Evolutionary conservation across 129 eudicot genomes (phyloP).

Genomic region (Centrapalus pauciflorus): DNA sequence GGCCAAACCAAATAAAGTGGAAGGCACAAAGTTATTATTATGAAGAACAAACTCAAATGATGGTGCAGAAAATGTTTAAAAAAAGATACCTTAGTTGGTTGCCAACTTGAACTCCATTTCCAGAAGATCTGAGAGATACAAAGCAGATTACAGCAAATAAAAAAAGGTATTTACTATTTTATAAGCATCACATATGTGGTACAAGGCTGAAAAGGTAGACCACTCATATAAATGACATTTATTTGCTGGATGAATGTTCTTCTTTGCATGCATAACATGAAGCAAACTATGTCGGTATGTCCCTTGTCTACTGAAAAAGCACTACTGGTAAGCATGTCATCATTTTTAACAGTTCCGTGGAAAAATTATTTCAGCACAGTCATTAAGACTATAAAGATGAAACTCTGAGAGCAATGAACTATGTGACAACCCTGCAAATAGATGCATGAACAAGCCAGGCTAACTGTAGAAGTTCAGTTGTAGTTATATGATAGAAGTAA

Average conservation of each 20-base stretch:
- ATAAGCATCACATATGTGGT: not conserved
- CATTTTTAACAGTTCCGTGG: not conserved
- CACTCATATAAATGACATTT: not conserved
- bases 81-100: slow-evolving; percentile 59
- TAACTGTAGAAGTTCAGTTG: not conserved
- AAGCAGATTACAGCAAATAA: not conserved
- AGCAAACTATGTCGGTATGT: not conserved
- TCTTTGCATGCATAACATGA: not conserved
- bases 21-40: not conserved
- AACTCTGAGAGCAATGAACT: not conserved
- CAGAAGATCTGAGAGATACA: slow-evolving; percentile 36
- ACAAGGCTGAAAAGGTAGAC: not conserved
- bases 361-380: not conserved
- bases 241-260: slow-evolving; percentile 1
- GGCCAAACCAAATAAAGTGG: not conserved
- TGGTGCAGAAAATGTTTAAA: not conserved
- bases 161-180: not conserved
- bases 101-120: slow-evolving; percentile 56
- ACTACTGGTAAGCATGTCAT: not conserved
- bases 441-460: not conserved
- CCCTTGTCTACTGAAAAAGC: not conserved
- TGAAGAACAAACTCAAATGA: slow-evolving; percentile 1
- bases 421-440: not conserved
- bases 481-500: not conserved
- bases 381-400: not conserved